Conservation (phyloP, 2,329 filamentous ascomycete species). For the Colletotrichum higginsianum region DNA sequence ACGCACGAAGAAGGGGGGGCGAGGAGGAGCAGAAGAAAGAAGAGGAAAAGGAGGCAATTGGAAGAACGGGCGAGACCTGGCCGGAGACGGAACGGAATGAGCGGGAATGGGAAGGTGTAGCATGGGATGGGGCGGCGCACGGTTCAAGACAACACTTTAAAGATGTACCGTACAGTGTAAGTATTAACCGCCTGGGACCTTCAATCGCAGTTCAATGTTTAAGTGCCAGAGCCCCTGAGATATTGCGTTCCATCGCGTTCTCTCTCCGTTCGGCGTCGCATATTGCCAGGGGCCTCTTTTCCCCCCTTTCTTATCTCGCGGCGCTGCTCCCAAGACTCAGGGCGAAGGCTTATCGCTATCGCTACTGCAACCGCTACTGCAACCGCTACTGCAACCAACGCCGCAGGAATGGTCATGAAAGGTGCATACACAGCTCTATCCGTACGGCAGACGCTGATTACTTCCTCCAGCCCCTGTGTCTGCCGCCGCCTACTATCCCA, state of each 20-base stretch:
- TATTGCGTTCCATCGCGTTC: not conserved
- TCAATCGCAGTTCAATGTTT: not conserved
- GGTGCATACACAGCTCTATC: not conserved
- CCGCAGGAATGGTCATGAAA: not conserved
- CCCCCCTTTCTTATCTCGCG: not conserved
- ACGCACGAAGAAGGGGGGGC: not conserved
- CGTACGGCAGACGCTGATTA: not conserved
- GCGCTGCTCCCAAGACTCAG: constrained; percentile 1
- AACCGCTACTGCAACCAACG: not conserved
- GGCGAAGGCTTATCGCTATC: constrained; percentile 7
- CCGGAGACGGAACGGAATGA: constrained; percentile 33
- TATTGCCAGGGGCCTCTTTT: not conserved
- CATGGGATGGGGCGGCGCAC: constrained; percentile 23
- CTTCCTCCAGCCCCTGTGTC: constrained; percentile 32
- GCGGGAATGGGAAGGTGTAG: constrained; percentile 32
- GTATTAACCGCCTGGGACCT: not conserved
- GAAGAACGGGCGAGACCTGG: constrained; percentile 15
- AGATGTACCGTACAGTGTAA: too few species aligned
- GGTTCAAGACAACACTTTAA: constrained; percentile 29
- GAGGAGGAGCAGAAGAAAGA: constrained; percentile 10
- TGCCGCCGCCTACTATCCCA: constrained; percentile 30
- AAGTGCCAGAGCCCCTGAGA: not conserved
- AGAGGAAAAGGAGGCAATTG: constrained; percentile 23
- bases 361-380: not conserved
- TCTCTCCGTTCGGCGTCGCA: not conserved